Evolutionary conservation across 257 asterid species (phyloP).

Genomic region (Solanum raphanifolium): DNA sequence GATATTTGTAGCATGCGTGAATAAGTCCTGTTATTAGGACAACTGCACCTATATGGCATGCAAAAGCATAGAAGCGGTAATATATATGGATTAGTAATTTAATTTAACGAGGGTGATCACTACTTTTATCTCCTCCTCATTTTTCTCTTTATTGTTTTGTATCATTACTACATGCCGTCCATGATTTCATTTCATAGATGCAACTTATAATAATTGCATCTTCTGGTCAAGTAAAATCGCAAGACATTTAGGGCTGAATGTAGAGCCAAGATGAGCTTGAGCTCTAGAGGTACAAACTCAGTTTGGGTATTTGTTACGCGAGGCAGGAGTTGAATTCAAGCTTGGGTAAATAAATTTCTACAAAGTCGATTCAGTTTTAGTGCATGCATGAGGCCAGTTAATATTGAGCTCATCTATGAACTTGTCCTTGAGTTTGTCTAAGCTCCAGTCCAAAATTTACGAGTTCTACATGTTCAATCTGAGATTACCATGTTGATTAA

Average conservation of each 20-base stretch:
- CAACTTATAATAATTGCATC: background rate
- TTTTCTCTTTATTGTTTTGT: background rate
- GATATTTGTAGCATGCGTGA: background rate
- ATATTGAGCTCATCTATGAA: background rate
- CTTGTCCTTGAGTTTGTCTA: background rate
- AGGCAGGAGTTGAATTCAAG: background rate
- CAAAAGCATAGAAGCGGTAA: background rate
- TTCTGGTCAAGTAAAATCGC: background rate
- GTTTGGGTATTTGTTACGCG: background rate
- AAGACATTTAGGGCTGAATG: background rate
- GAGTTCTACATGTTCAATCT: background rate
- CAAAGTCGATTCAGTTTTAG: background rate
- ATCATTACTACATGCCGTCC: background rate
- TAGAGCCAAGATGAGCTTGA: background rate
- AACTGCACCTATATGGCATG: background rate
- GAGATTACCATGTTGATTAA: background rate
- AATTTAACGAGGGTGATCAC: background rate
- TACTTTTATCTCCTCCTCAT: background rate
- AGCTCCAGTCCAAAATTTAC: background rate
- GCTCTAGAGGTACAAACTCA: background rate
- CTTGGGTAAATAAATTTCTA: background rate
- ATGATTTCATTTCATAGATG: background rate
- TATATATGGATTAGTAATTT: background rate
- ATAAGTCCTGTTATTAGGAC: background rate
- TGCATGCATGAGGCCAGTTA: background rate